Percentiles rank a stretch among this genome's conserved stretches.
These are phyloP conservation scores for Mucor piriformis DNA, from an alignment of 371 early-diverging fungal species.

Conservation along the genomic window DNA sequence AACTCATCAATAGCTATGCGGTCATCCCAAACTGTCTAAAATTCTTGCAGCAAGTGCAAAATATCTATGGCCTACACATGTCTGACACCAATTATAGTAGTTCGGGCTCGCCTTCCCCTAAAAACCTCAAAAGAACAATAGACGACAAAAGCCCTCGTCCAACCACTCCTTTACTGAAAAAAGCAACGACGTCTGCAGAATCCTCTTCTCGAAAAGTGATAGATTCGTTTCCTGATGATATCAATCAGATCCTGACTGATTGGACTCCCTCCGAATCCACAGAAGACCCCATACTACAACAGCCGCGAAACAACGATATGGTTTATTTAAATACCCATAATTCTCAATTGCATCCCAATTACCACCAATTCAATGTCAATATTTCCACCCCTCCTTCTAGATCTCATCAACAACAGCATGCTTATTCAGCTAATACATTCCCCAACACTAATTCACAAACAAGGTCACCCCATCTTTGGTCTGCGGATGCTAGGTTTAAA, in stretches of 20 bases:
- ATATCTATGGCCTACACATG: slow-evolving; percentile 20
- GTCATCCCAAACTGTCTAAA: slow-evolving; percentile 41
- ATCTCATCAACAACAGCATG: neutral
- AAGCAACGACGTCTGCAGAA: neutral
- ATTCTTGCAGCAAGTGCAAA: slow-evolving; percentile 40
- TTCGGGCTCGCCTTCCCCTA: neutral
- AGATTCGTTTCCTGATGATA: neutral
- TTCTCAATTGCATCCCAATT: neutral
- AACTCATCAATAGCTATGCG: slow-evolving; percentile 29
- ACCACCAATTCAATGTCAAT: neutral
- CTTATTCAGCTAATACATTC: too few species aligned
- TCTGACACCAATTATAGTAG: neutral
- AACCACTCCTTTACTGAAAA: neutral
- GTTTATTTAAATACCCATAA: neutral
- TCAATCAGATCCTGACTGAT: too few species aligned
- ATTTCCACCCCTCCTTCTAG: neutral
- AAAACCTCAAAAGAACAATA: neutral
- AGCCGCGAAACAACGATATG: neutral
- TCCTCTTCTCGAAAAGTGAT: neutral
- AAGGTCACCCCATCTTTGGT: too few species aligned
- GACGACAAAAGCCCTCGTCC: neutral
- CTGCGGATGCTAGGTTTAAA: too few species aligned
- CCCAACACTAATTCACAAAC: too few species aligned
- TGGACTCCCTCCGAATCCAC: neutral
- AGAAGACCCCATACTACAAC: too few species aligned